Evolutionary conservation across 352 stramenopile genomes (phyloP).

Genomic region (Phytophthora europaea): DNA sequence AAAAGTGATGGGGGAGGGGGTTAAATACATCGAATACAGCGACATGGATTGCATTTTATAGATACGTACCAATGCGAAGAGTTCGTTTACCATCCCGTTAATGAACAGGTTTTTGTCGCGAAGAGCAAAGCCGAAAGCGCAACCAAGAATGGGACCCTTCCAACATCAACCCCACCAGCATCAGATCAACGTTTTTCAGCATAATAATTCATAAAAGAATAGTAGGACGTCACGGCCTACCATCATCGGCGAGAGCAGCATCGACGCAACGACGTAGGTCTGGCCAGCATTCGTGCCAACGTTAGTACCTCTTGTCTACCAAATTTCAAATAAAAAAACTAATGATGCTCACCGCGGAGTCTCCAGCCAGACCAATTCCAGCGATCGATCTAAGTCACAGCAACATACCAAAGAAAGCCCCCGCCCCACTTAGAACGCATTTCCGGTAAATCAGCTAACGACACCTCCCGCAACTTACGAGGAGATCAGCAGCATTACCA

Average conservation of each 20-base stretch:
- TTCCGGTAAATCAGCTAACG: neutral
- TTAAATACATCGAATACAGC: neutral
- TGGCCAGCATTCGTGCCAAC: conserved; percentile 24
- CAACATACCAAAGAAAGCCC: conserved; percentile 4
- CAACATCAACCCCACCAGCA: neutral
- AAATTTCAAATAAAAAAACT: neutral
- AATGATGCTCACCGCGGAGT: conserved; percentile 59
- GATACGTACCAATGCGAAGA: conserved; percentile 75
- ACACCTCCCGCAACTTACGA: conserved; percentile 51
- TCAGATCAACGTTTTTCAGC: conserved; percentile 2
- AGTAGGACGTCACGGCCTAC: conserved; percentile 31
- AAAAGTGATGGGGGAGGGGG: neutral
- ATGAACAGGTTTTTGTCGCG: conserved; percentile 86
- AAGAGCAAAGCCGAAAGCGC: conserved; percentile 84
- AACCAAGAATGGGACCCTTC: conserved; percentile 85
- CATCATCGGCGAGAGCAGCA: conserved; percentile 91
- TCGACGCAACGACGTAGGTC: conserved; percentile 89
- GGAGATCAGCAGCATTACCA: conserved; percentile 89
- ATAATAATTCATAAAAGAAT: neutral
- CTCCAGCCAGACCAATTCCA: conserved; percentile 81
- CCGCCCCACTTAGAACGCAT: neutral
- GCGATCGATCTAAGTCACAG: conserved; percentile 67
- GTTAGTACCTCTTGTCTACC: conserved; percentile 6
- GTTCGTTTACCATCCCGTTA: conserved; percentile 85
- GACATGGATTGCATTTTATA: neutral